phyloP scores from a whole-genome alignment of 345 rosid genomes.

The Salix koriyanagi region DNA sequence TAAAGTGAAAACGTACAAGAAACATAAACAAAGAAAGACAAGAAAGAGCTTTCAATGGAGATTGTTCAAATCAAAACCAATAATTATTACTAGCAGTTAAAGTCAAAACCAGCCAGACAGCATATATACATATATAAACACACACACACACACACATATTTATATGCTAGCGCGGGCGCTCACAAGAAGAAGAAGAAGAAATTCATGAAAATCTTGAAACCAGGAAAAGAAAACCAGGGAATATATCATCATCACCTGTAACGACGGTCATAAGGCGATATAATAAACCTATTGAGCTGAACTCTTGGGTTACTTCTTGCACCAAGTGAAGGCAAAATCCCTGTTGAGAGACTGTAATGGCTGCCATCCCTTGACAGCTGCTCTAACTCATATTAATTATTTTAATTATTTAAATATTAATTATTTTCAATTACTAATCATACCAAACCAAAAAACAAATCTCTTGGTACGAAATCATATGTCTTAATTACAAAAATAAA shows the following conservation, averaged over 20 bases:
- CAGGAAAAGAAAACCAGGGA: not conserved
- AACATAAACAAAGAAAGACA: not conserved
- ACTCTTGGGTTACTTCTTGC: conserved; percentile 70
- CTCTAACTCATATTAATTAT: conserved; percentile 40
- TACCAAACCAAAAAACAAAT: too few relatives aligned
- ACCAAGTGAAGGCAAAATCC: conserved; percentile 84
- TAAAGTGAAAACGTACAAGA: not conserved
- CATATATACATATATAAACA: not conserved
- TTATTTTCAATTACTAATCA: too few relatives aligned
- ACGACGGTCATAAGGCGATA: conserved; percentile 80
- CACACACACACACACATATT: too few relatives aligned
- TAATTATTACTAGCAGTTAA: not conserved
- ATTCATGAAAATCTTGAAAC: not conserved
- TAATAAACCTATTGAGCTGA: conserved; percentile 50
- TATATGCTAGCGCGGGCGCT: too few relatives aligned
- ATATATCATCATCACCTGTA: conserved; percentile 47
- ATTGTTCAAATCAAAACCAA: not conserved
- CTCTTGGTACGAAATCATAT: too few relatives aligned
- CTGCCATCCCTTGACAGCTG: conserved; percentile 79
- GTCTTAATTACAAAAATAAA: too few relatives aligned
- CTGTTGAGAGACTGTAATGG: conserved; percentile 79
- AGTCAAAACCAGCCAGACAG: conserved; percentile 5
- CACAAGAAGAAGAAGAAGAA: not conserved
- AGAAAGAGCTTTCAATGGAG: not conserved
- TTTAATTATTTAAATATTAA: too few relatives aligned